phyloP scores from a whole-genome alignment of 805 yeast genomes.

The Myxozyma geophila region DNA sequence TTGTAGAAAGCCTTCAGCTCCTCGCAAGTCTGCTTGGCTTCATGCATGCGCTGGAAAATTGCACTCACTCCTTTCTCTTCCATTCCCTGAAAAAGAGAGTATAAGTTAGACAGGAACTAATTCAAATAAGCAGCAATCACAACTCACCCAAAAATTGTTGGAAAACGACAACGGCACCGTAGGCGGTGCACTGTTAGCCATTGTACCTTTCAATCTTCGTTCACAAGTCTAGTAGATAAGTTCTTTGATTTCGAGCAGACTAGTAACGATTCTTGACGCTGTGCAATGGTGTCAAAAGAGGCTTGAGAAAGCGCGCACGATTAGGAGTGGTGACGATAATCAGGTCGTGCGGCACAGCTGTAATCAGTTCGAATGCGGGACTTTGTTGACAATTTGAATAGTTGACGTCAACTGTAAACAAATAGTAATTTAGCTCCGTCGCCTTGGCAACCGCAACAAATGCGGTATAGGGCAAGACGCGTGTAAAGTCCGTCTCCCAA shows the following conservation, averaged over 20 bases:
- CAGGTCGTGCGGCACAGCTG: neutral
- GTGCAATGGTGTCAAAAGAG: too few species aligned
- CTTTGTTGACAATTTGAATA: constrained; percentile 4
- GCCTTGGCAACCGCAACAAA: constrained; percentile 8
- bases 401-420: constrained; percentile 14
- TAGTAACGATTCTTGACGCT: neutral
- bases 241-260: neutral
- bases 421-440: neutral
- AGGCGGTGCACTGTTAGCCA: constrained; percentile 28
- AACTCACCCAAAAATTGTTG: constrained; percentile 39
- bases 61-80: constrained; percentile 64
- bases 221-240: neutral
- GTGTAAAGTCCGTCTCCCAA: too few species aligned
- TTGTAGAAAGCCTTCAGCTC: constrained; percentile 55
- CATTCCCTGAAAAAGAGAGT: constrained; percentile 47
- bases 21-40: constrained; percentile 63
- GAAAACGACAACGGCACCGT: constrained; percentile 37
- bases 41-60: constrained; percentile 60
- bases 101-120: neutral
- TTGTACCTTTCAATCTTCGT: neutral
- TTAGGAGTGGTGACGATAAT: too few species aligned
- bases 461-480: constrained; percentile 6
- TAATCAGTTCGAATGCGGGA: constrained; percentile 1
- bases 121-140: neutral
- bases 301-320: too few species aligned